Evolutionary conservation across 2,329 filamentous ascomycete genomes (phyloP).

Genomic region (Ceratocystis huliohia): DNA sequence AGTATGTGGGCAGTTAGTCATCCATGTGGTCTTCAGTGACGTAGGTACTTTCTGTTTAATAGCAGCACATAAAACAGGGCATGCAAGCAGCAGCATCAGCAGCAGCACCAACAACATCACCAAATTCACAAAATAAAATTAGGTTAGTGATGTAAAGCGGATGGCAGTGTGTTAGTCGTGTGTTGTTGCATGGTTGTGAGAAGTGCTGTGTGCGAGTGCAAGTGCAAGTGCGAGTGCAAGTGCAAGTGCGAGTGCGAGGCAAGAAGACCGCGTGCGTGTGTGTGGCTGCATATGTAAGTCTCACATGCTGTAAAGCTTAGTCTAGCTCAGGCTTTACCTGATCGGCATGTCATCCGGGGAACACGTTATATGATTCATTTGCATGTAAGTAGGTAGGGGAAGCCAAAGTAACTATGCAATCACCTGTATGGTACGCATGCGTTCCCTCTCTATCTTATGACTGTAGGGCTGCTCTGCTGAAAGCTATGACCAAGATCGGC

Average conservation of each 20-base stretch:
- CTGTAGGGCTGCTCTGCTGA: not conserved
- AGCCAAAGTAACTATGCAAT: not conserved
- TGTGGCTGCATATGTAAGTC: constrained; percentile 3
- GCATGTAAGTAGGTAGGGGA: not conserved
- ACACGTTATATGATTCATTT: not conserved
- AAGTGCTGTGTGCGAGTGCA: no score
- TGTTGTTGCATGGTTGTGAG: no score
- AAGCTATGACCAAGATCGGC: constrained; percentile 7
- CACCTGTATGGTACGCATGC: not conserved
- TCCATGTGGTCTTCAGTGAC: not conserved
- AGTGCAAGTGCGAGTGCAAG: no score
- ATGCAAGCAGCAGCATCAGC: no score
- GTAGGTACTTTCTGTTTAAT: no score
- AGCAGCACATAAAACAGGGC: no score
- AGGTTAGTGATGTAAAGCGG: not conserved
- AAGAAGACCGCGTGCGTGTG: not conserved
- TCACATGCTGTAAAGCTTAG: constrained; percentile 4
- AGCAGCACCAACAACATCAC: no score
- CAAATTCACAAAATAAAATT: no score
- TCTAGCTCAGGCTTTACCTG: not conserved
- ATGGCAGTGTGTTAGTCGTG: not conserved
- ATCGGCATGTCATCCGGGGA: constrained; percentile 7
- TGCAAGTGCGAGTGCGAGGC: not conserved
- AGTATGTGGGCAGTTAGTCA: not conserved
- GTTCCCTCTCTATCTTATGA: not conserved